A percentile compares a stretch with the other conserved stretches of the same genome.
phyloP scores from a whole-genome alignment of 2,329 filamentous ascomycete species.

The Exophiala sp. region DNA sequence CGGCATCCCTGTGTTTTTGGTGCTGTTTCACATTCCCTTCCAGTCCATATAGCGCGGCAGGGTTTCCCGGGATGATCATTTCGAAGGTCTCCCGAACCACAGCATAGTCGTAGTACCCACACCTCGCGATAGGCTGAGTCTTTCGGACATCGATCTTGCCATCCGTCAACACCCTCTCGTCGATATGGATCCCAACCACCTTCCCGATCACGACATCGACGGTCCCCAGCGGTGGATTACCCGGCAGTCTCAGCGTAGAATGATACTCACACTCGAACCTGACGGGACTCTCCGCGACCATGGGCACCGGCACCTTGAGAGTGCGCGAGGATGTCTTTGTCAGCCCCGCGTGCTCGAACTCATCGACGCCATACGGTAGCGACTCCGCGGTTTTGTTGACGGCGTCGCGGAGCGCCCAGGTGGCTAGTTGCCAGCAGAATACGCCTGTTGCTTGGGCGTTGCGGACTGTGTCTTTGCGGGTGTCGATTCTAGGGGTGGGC shows the following conservation, averaged over 20 bases:
- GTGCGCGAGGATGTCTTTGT: slow-evolving; percentile 43
- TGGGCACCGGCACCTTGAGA: slow-evolving; percentile 39
- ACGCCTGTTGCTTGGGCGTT: slow-evolving; percentile 53
- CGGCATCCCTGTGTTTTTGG: slow-evolving; percentile 26
- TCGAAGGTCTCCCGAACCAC: slow-evolving; percentile 54
- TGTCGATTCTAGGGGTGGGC: slow-evolving; percentile 34
- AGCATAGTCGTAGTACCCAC: slow-evolving; percentile 56
- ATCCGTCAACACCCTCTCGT: slow-evolving; percentile 50
- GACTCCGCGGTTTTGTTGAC: slow-evolving; percentile 53
- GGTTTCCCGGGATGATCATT: slow-evolving; percentile 45
- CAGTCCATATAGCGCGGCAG: slow-evolving; percentile 37
- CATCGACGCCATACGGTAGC: slow-evolving; percentile 47
- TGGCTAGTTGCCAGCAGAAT: slow-evolving; percentile 57
- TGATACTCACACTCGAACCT: slow-evolving; percentile 56
- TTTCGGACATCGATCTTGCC: slow-evolving; percentile 52
- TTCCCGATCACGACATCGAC: slow-evolving; percentile 54
- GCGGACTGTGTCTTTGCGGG: slow-evolving; percentile 53
- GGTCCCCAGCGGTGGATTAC: slow-evolving; percentile 52
- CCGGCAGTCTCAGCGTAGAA: slow-evolving; percentile 50
- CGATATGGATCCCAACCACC: slow-evolving; percentile 54
- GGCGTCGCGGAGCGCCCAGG: slow-evolving; percentile 49
- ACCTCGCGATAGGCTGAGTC: slow-evolving; percentile 55
- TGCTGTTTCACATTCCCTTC: slow-evolving; percentile 36
- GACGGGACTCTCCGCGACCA: slow-evolving; percentile 51
- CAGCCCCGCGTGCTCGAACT: slow-evolving; percentile 48